Base-by-base conservation (phyloP, 2,329 filamentous ascomycete genomes). In the Taxawa tesnikishii region DNA sequence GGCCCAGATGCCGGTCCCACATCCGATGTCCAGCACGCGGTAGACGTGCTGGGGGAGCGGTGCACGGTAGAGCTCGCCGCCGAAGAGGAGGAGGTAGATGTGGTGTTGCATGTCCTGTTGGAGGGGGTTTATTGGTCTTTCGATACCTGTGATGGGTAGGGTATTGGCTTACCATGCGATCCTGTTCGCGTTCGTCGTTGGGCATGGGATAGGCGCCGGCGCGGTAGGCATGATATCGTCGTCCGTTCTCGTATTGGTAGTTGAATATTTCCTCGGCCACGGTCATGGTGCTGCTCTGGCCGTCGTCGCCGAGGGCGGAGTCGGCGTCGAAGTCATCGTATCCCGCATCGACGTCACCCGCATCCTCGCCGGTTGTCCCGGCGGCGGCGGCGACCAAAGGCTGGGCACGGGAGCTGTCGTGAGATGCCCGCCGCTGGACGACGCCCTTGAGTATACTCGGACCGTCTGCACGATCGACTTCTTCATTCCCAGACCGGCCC, bases 1-100 rank as follows among this genome's bases (percentile, higher is more conserved):
- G 14, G 49, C 49, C 50, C 50, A 53, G 28, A 57, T 48, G n/a
- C 63, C 63, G 3, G 64, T 68, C 0, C 65, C 65, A 2, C 62
- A 66, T n/a, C 64, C 64, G 15, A 64, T 43, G 44, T 70, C 66
- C 2, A 70, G 49, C 5, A 59, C 48, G 9, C 38, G 37, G 26
- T 38, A 34, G 15, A 34, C 33, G 28, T 40, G 47, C 8, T 40
- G 27, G 28, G 33, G 31, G 24, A 51, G 42, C 2, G 50, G 50
- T 7, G 50, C 46, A 13, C 51, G 44, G 38, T 44, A 49, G 21
- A 54, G 41, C 18, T 40, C 35, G 9, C 25, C 31, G 28, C 44
- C 35, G 3, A 53, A 42, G 0, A 52, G 51, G 38, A 59, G 40
- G 24, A 51, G 38, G 43, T 53, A 56, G 38, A 64, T 48, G 44